Evolutionary conservation across 257 asterid species (phyloP), one percentile per base, ranked within the genome.

Genomic region (Prunella vulgaris): DNA sequence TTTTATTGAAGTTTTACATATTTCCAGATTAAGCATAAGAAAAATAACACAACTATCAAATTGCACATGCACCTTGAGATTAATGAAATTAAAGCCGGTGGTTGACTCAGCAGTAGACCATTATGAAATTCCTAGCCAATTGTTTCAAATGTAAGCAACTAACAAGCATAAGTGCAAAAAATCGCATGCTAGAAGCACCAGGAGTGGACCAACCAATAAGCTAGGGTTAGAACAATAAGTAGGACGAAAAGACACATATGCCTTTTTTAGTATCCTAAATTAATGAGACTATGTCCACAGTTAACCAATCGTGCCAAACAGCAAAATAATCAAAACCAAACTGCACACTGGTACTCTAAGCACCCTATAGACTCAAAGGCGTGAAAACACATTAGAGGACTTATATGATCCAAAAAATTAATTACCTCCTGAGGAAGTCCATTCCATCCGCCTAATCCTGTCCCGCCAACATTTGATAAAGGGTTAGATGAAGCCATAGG

Each of bases 401-500:
- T 5, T 3, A 20, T 63, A 58, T 10, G 32, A 35, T 57, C 6
- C 22, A 49, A 60, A 42, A 32, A 32, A 25, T 3, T 15, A 69
- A n/a, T 70, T 72, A 88, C 97, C 90, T 90, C 98, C 60, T 76
- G 98, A 3, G 88, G 88, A 65, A 85, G 85, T 58, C 93, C 93
- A 80, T 85, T 88, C 98, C 98, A 92, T 70, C 90, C 85, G 12
- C 83, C 59, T 75, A 90, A 76, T 67, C 96, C 93, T 53, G 90
- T 69, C 64, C 92, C 86, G 10, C 78, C 70, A 58, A 84, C 87
- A 77, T 84, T 89, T 61, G 96, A 81, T 76, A 91, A 68, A 66
- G 86, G 87, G 78, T 85, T 85, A 27, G 95, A 71, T 25, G 98
- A 90, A 63, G 96, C 97, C 98, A 92, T 92, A 6, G 98, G 98